Conservation (phyloP, 192 early-diverging fungal genomes). For the Coemansia sp. region DNA sequence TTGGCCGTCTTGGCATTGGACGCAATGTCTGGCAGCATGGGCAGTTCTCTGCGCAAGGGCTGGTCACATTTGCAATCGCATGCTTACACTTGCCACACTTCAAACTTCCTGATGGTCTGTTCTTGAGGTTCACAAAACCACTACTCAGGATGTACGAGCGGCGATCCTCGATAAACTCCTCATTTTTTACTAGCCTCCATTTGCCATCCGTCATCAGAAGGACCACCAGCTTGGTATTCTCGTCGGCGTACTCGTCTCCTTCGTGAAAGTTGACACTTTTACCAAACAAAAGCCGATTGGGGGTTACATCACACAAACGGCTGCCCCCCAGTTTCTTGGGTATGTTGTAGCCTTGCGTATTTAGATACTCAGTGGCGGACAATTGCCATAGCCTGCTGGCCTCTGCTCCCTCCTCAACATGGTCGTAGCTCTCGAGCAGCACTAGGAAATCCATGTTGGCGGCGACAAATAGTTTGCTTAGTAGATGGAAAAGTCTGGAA, state of each 20-base stretch:
- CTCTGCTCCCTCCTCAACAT: not conserved
- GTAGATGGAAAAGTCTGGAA: no score
- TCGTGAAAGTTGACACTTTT: not conserved
- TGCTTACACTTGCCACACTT: not conserved
- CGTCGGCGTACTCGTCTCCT: not conserved
- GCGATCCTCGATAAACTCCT: not conserved
- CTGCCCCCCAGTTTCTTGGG: no score
- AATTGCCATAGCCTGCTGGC: not conserved
- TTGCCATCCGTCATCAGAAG: not conserved
- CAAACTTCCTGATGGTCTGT: not conserved
- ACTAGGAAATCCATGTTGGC: not conserved
- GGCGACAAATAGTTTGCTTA: no score
- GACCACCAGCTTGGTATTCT: not conserved
- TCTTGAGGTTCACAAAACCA: not conserved
- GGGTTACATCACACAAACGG: no score
- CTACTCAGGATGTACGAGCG: not conserved
- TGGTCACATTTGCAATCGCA: not conserved
- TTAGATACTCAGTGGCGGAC: not conserved
- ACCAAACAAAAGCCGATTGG: not conserved
- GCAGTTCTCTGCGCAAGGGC: not conserved
- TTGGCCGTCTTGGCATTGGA: not conserved
- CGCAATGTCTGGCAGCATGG: not conserved
- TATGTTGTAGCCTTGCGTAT: not conserved
- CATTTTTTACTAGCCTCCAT: not conserved
- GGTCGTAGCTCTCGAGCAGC: not conserved